A percentile compares a stretch with the other conserved stretches of the same genome.
These are phyloP conservation scores for Saccharomyces kudriavzevii DNA, from an alignment of 805 yeast genomes.

Conservation along the genomic window DNA sequence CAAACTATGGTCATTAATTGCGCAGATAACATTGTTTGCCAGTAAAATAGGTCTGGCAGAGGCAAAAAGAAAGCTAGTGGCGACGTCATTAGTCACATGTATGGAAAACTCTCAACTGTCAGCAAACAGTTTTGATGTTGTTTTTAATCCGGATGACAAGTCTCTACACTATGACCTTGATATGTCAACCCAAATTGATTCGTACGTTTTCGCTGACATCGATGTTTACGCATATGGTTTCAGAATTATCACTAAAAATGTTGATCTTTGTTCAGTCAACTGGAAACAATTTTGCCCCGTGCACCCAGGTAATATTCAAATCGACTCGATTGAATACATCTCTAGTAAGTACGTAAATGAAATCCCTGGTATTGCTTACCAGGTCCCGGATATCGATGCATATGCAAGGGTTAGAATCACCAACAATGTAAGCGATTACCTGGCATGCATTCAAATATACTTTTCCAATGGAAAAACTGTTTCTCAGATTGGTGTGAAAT, in stretches of 20 bases:
- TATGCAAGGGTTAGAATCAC: conserved; percentile 52
- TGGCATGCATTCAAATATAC: conserved; percentile 71
- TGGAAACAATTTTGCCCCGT: conserved; percentile 91
- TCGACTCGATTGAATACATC: conserved; percentile 61
- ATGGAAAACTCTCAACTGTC: conserved; percentile 67
- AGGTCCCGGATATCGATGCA: conserved; percentile 83
- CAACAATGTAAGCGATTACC: conserved; percentile 33
- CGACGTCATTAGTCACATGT: conserved; percentile 79
- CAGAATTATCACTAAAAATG: conserved; percentile 45
- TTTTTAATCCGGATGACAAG: conserved; percentile 62
- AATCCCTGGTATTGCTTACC: conserved; percentile 80
- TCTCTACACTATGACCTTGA: conserved; percentile 63
- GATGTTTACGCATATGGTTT: conserved; percentile 84
- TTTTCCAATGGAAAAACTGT: conserved; percentile 76
- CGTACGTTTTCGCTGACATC: conserved; percentile 59
- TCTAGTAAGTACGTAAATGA: conserved; percentile 39
- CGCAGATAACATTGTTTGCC: background rate
- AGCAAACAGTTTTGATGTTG: conserved; percentile 67
- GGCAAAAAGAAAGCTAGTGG: conserved; percentile 36
- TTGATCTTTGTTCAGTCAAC: conserved; percentile 54
- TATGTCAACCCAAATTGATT: conserved; percentile 58
- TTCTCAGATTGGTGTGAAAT: conserved; percentile 69
- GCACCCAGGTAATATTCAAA: conserved; percentile 70
- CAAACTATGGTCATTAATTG: background rate
- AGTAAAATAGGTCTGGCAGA: conserved; percentile 1